These are phyloP conservation scores for Aspergillus sp. DNA, from an alignment of 2,329 filamentous ascomycete species.

Conservation along the genomic window DNA sequence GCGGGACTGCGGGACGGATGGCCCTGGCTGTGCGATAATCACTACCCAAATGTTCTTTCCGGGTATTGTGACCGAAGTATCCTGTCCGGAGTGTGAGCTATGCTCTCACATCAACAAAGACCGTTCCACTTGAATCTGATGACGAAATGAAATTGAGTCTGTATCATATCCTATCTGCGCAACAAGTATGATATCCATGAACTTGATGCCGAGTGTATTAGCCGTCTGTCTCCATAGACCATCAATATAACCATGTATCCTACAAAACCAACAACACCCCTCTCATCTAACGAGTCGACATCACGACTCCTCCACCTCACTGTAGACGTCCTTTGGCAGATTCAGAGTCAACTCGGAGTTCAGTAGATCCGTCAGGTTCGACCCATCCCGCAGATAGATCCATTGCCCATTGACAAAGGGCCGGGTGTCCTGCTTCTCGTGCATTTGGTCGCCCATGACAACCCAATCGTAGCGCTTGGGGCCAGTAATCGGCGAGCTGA, in stretches of 20 bases:
- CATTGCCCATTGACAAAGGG: constrained; percentile 61
- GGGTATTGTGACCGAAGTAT: too few species aligned
- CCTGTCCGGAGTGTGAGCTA: too few species aligned
- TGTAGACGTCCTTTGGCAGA: constrained; percentile 44
- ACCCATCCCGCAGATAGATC: constrained; percentile 85
- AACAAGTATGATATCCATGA: constrained; percentile 7
- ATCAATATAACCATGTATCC: constrained; percentile 2
- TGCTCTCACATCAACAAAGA: too few species aligned
- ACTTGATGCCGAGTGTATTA: constrained; percentile 12
- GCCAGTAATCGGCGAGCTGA: constrained; percentile 84
- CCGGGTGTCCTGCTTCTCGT: constrained; percentile 72
- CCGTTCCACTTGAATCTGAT: background rate
- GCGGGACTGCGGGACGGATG: too few species aligned
- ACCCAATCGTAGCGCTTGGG: constrained; percentile 96
- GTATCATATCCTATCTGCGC: constrained; percentile 9
- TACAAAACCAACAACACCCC: background rate
- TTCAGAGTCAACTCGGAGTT: constrained; percentile 72
- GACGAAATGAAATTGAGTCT: background rate
- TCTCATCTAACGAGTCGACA: constrained; percentile 3
- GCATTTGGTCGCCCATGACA: constrained; percentile 64
- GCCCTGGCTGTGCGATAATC: too few species aligned
- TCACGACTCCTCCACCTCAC: constrained; percentile 20
- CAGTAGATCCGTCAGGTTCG: constrained; percentile 69
- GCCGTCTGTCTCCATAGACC: background rate
- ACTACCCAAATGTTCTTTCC: too few species aligned